Evolutionary conservation across 2,329 filamentous ascomycete species (phyloP).

Genomic region (Monilinia fructicola): DNA sequence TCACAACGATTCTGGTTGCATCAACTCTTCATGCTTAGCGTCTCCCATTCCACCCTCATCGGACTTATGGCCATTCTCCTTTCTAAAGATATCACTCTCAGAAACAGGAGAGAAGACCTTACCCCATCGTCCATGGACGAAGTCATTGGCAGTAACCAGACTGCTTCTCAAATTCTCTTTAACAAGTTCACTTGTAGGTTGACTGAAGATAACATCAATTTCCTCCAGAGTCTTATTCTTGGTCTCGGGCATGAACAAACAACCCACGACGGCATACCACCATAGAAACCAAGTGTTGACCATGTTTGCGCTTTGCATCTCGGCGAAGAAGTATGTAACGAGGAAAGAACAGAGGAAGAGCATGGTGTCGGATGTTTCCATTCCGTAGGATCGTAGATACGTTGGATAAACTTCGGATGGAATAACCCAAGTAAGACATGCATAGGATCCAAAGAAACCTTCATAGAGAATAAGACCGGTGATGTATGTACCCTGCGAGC

Average conservation of each 20-base stretch:
- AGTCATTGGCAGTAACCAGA: constrained; percentile 35
- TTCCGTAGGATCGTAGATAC: constrained; percentile 70
- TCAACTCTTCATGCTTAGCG: constrained; percentile 30
- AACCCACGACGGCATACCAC: constrained; percentile 70
- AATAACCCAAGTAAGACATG: constrained; percentile 64
- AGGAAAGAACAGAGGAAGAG: constrained; percentile 71
- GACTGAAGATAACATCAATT: constrained; percentile 66
- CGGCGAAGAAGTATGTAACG: constrained; percentile 73
- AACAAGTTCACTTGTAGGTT: constrained; percentile 62
- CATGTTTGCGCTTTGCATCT: constrained; percentile 63
- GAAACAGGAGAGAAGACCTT: constrained; percentile 37
- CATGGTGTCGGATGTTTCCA: constrained; percentile 67
- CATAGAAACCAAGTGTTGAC: constrained; percentile 70
- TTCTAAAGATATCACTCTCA: constrained; percentile 37
- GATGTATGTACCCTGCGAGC: constrained; percentile 61
- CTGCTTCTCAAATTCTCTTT: constrained; percentile 53
- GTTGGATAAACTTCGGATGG: constrained; percentile 72
- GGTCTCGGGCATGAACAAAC: constrained; percentile 74
- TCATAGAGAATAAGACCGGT: constrained; percentile 68
- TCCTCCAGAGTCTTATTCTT: constrained; percentile 67
- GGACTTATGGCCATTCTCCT: constrained; percentile 33
- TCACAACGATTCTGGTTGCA: constrained; percentile 21
- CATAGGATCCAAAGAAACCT: constrained; percentile 66
- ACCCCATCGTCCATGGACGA: constrained; percentile 35
- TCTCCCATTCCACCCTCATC: constrained; percentile 26